These are phyloP conservation scores for Alternaria gaisen DNA, from an alignment of 2,329 filamentous ascomycete genomes.

Conservation along the genomic window DNA sequence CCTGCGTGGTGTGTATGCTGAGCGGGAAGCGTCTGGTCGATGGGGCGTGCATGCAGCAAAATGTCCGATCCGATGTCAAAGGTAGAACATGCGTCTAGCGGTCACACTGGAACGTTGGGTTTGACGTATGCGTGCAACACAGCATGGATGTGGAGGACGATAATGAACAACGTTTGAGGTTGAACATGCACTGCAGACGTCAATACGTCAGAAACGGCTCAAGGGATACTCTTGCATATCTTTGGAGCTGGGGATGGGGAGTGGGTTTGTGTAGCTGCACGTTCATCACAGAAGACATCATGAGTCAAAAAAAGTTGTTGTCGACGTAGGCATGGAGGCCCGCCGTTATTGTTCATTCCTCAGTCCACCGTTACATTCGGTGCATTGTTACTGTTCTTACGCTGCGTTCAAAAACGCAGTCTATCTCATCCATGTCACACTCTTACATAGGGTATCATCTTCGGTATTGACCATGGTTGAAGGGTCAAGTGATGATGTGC, in stretches of 20 bases:
- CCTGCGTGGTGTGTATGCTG: conserved; percentile 9
- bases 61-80: conserved; percentile 1
- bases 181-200: conserved; percentile 14
- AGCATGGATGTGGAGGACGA: conserved; percentile 1
- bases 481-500: conserved; percentile 50
- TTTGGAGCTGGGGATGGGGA: neutral
- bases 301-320: neutral
- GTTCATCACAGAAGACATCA: neutral
- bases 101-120: neutral
- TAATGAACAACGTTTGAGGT: conserved; percentile 13
- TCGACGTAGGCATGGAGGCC: conserved; percentile 22
- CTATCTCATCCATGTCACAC: conserved; percentile 27
- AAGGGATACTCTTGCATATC: conserved; percentile 11
- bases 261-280: neutral
- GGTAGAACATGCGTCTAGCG: neutral
- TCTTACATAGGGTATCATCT: conserved; percentile 45
- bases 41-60: conserved; percentile 13
- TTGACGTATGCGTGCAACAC: conserved; percentile 2
- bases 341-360: conserved; percentile 29
- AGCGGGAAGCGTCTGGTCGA: conserved; percentile 15
- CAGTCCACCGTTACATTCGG: conserved; percentile 21
- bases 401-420: conserved; percentile 29
- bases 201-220: conserved; percentile 16
- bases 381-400: conserved; percentile 32
- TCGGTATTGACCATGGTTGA: conserved; percentile 49